Base-by-base conservation (phyloP, 441 rosid genomes). In the Corymbia citriodora region DNA sequence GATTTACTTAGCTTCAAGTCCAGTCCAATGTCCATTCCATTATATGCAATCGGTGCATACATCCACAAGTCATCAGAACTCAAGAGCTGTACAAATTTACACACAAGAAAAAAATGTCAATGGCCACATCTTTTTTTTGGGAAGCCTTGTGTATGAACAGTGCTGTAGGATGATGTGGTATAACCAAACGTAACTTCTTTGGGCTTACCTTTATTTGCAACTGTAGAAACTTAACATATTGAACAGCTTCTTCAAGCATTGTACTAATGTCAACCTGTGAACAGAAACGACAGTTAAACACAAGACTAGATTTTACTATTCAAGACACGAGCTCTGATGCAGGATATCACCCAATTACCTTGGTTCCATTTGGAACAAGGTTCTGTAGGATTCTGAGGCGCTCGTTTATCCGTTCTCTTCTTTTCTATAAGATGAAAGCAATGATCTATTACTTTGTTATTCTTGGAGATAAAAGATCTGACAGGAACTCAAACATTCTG, bases 181-280 rank as follows among this genome's bases (percentile, higher is more conserved):
- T 74, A 40, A 40, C 40, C 9, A 11, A 11, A 13, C 50, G 9
- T 40, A 11, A 79, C 52, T 79, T 40, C 18, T 79, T 33, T 55
- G 70, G 49, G 40, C 55, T 90, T 89, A 94, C 99, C 97, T 96
- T 97, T 88, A 97, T 97, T 91, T 97, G 99, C 65, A 96, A 97
- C 90, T 97, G 99, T 89, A 97, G 88, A 88, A 97, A 96, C 91
- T 96, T 96, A 40, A 96, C 97, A 89, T 96, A 96, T 11, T 93
- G 95, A 50, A 94, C 97, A 63, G 98, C 98, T 93, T 95, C 98
- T 90, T 96, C 98, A 86, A 96, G 95, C 98, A 97, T 96, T 86
- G 97, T 96, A 91, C 99, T 97, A 74, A 97, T 96, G 88, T 97
- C 99, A 89, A 97, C 98, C 96, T 95, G 93, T 45, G 23, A 88